Percentiles rank a stretch among this genome's conserved stretches.
Evolutionary conservation across 371 early-diverging fungal species (phyloP).

Genomic region (Dentiscutata heterogama): DNA sequence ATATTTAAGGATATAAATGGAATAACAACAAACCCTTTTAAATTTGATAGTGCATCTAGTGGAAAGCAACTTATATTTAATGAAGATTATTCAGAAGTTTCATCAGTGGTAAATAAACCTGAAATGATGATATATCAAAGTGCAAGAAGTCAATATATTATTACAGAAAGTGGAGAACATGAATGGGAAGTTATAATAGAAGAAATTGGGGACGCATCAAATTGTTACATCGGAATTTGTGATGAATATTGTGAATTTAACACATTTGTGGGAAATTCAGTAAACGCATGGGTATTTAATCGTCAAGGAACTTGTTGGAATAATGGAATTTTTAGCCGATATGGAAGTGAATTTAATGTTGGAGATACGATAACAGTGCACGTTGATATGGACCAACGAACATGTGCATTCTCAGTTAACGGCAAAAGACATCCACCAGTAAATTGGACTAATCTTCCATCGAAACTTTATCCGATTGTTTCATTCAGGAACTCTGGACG

Average conservation of each 20-base stretch:
- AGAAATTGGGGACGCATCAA: not conserved
- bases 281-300: conserved; percentile 12
- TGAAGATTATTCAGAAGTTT: too few relatives aligned
- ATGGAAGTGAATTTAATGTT: not conserved
- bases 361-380: conserved; percentile 24
- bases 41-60: too few relatives aligned
- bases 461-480: conserved; percentile 20
- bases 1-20: too few relatives aligned
- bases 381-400: conserved; percentile 9
- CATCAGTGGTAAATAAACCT: too few relatives aligned
- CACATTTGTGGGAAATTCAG: not conserved
- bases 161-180: not conserved
- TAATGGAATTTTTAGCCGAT: not conserved
- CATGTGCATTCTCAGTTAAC: conserved; percentile 6
- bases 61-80: too few relatives aligned
- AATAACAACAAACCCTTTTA: too few relatives aligned
- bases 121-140: too few relatives aligned
- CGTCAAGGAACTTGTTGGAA: conserved; percentile 1
- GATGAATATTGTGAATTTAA: conserved; percentile 4
- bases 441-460: conserved; percentile 4
- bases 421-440: not conserved
- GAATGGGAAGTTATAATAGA: conserved; percentile 42
- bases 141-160: too few relatives aligned
- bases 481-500: not conserved
- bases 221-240: conserved; percentile 33